phyloP scores from a whole-genome alignment of 2,329 filamentous ascomycete genomes.

The Bipolaris victoriae region DNA sequence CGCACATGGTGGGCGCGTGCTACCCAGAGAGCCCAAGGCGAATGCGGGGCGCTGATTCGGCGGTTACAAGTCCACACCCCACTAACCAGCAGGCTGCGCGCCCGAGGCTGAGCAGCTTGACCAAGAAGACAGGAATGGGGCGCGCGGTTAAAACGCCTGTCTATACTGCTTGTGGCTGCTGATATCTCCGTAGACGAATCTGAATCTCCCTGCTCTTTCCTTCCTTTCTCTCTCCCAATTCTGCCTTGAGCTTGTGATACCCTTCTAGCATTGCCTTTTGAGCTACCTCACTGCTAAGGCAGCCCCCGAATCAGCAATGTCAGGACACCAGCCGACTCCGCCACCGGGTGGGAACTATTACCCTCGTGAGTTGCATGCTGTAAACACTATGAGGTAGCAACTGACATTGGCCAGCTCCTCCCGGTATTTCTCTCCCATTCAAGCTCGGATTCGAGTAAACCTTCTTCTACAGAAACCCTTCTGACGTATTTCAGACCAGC shows the following conservation, averaged over 20 bases:
- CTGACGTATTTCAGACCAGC: conserved; percentile 29
- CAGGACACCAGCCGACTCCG: conserved; percentile 40
- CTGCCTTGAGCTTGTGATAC: conserved; percentile 3
- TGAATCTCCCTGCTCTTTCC: not conserved
- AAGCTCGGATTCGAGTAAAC: not conserved
- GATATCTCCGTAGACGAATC: conserved; percentile 23
- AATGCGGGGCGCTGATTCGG: conserved; percentile 32
- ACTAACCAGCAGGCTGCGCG: conserved; percentile 37
- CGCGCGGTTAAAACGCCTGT: conserved; percentile 25
- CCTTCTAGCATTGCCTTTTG: not conserved
- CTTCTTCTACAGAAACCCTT: not conserved
- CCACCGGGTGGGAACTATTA: conserved; percentile 47
- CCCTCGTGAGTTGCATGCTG: conserved; percentile 34
- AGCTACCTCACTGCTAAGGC: not conserved
- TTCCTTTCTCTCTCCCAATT: not conserved
- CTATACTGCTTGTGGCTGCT: conserved; percentile 29
- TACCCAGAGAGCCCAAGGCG: not conserved
- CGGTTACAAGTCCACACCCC: conserved; percentile 39
- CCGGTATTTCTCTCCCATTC: conserved; percentile 27
- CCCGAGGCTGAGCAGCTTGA: conserved; percentile 45
- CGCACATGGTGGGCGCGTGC: conserved; percentile 21
- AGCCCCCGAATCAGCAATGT: conserved; percentile 28
- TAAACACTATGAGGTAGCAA: not conserved
- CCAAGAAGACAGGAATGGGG: conserved; percentile 16
- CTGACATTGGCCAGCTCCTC: conserved; percentile 39